Base-by-base conservation (phyloP, 306 rosid genomes). In the Cicer yamashitae region DNA sequence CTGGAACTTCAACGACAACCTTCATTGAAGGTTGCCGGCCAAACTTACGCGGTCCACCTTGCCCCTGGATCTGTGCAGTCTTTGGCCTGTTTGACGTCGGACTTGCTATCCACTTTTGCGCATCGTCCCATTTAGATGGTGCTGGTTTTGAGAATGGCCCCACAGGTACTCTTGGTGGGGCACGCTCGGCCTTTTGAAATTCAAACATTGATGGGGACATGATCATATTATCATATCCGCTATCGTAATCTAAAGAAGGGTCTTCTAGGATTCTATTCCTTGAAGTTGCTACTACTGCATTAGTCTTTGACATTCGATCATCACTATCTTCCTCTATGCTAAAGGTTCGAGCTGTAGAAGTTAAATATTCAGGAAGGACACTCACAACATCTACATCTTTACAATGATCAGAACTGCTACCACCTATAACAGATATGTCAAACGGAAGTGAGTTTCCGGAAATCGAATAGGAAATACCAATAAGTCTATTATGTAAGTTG, bases 111-210 rank as follows among this genome's bases (percentile, higher is more conserved):
- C 98, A 94, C 82, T 94, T 91, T 85, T 91, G 97, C 6, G 98
- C 98, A 86, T 94, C 97, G 56, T 90, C 97, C 98, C 98, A 94
- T 76, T 94, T 94, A 59, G 98, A 94, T 17, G 93, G 96, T 1
- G 96, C 91, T 15, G 98, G 96, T 78, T 94, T 91, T 25, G 98
- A 94, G 73, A 94, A 90, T 0, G 96, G 91, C 17, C 88, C 89
- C 70, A 82, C 60, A 3, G 94, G 93, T 65, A 86, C 87, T 86
- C 98, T 77, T 12, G 78, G 96, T n/a, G 90, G 68, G 14, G 85
- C 84, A 71, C 92, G 84, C 81, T 91, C 98, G 2, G 92, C 86
- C 85, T 87, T 91, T 76, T 94, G 97, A 77, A 94, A 94, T 80
- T 94, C 98, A 70, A 94, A 94, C 68, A 84, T 68, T 18, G 98